Evolutionary conservation across 768 basidiomycete genomes (phyloP).

Genomic region (Kwoniella heveanensis): DNA sequence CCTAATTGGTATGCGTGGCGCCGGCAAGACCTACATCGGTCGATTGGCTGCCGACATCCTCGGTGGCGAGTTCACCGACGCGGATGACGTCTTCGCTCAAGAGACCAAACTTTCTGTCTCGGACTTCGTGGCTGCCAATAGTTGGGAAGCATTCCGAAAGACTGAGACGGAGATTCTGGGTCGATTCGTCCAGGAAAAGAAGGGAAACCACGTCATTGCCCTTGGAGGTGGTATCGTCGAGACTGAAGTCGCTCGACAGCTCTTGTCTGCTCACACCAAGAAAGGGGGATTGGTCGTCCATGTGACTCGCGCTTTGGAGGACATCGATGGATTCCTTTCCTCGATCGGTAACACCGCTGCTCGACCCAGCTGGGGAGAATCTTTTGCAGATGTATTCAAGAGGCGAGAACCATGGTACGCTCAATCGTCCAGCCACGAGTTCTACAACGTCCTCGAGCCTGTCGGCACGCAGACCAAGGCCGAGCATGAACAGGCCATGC

Average conservation of each 20-base stretch:
- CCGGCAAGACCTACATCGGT: conserved; percentile 90
- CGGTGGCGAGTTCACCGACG: conserved; percentile 76
- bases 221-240: conserved; percentile 96
- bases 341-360: conserved; percentile 63
- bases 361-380: conserved; percentile 86
- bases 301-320: conserved; percentile 74
- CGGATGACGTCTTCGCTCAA: conserved; percentile 74
- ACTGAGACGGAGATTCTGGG: conserved; percentile 72
- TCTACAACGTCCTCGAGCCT: conserved; percentile 67
- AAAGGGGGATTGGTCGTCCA: conserved; percentile 76
- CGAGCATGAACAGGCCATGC: conserved; percentile 57
- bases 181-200: conserved; percentile 65
- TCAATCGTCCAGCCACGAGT: conserved; percentile 79
- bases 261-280: conserved; percentile 68
- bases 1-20: conserved; percentile 93
- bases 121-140: conserved; percentile 75
- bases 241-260: conserved; percentile 69
- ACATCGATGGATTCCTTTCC: conserved; percentile 78
- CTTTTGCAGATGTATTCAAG: conserved; percentile 77
- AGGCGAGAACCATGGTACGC: conserved; percentile 84
- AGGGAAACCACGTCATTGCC: conserved; percentile 73
- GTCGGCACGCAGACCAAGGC: conserved; percentile 43
- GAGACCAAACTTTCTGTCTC: conserved; percentile 67
- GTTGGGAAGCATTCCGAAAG: conserved; percentile 86
- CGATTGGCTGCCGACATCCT: conserved; percentile 72